phyloP scores from a whole-genome alignment of 1,284 basidiomycete genomes.

The Sanghuangporus weigelae region DNA sequence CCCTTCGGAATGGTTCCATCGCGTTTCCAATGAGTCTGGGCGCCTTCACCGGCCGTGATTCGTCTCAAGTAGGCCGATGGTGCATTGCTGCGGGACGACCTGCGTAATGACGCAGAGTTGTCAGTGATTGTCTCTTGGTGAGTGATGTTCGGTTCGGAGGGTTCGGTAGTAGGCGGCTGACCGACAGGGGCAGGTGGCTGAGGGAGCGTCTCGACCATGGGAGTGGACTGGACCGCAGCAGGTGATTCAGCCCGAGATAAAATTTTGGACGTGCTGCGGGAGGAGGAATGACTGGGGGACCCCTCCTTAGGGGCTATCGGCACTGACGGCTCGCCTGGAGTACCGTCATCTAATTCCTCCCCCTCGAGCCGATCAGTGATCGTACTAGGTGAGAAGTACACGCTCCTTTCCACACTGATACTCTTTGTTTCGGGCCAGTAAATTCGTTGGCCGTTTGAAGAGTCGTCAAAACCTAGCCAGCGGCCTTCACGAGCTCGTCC shows the following conservation, averaged over 20 bases:
- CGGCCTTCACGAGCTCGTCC: background rate
- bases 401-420: conserved; percentile 15
- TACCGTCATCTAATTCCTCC: background rate
- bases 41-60: background rate
- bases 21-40: background rate
- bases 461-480: conserved; percentile 12
- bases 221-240: too few relatives aligned
- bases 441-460: conserved; percentile 19
- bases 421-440: conserved; percentile 12
- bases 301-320: background rate
- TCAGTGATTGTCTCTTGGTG: too few relatives aligned
- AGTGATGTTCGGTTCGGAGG: too few relatives aligned
- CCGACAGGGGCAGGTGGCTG: too few relatives aligned
- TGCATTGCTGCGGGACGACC: background rate
- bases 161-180: too few relatives aligned
- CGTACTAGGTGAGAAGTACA: conserved; percentile 11
- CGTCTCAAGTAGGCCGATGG: background rate
- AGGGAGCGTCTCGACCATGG: too few relatives aligned
- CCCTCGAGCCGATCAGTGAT: background rate
- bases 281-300: background rate
- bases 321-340: background rate
- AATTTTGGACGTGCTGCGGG: too few relatives aligned
- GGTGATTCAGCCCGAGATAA: too few relatives aligned
- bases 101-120: background rate
- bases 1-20: background rate